Percentiles rank a stretch among this genome's conserved stretches.
Evolutionary conservation across 2,329 filamentous ascomycete species (phyloP).

Genomic region (Pezicula rhizophila): DNA sequence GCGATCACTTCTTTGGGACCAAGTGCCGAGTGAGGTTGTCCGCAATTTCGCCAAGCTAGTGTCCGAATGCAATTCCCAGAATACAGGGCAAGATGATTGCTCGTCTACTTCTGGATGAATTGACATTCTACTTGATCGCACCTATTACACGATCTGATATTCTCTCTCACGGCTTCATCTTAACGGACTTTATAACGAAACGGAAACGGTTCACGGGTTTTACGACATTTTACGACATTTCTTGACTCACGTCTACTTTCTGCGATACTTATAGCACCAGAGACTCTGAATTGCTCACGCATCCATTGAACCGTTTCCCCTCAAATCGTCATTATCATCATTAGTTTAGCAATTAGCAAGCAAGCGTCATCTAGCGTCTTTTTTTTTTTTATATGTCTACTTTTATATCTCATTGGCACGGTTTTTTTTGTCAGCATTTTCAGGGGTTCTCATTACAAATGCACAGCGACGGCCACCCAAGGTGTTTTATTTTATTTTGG

Average conservation of each 20-base stretch:
- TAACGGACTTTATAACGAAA: neutral
- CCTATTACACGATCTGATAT: neutral
- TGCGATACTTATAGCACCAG: slow-evolving; percentile 23
- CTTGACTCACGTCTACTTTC: neutral
- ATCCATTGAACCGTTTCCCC: slow-evolving; percentile 29
- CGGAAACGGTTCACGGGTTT: neutral
- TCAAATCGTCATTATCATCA: slow-evolving; percentile 20
- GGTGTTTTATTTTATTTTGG: neutral
- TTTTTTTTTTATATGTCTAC: neutral
- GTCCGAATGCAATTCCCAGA: slow-evolving; percentile 56
- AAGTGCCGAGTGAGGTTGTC: slow-evolving; percentile 87
- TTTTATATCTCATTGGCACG: neutral
- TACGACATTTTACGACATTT: neutral
- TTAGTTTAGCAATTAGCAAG: slow-evolving; percentile 22
- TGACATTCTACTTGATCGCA: neutral
- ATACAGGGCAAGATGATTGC: slow-evolving; percentile 21
- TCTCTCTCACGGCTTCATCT: neutral
- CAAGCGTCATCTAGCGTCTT: neutral
- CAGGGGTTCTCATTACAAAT: neutral
- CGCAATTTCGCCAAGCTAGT: slow-evolving; percentile 90
- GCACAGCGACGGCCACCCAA: too few relatives aligned
- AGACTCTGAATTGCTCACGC: slow-evolving; percentile 44
- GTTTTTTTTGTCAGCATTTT: neutral
- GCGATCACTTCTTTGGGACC: slow-evolving; percentile 86
- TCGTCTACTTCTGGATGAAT: slow-evolving; percentile 15